Conservation (phyloP, 179 eudicot genomes). For the Drosera spatulata region DNA sequence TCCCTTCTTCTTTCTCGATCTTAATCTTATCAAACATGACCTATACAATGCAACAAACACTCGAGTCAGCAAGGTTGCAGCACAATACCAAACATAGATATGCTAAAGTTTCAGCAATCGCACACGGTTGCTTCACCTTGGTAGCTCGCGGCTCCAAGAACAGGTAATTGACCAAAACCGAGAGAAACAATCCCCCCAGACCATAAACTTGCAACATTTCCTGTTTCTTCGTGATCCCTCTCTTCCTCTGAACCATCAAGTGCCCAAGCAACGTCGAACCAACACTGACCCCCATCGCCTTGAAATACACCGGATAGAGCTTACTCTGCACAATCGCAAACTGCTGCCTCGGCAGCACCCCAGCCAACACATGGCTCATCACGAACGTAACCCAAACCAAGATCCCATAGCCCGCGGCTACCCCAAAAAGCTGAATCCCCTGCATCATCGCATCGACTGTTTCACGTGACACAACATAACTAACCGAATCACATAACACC, state of each 20-base stretch:
- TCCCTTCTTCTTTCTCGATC: conserved; percentile 70
- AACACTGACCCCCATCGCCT: conserved; percentile 47
- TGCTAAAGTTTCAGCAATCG: neutral
- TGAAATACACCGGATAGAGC: conserved; percentile 71
- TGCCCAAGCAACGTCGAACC: conserved; percentile 50
- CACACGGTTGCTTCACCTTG: conserved; percentile 28
- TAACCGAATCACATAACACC: conserved; percentile 14
- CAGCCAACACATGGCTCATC: conserved; percentile 56
- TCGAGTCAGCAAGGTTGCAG: neutral
- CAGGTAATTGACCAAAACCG: conserved; percentile 42
- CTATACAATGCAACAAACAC: conserved; percentile 10
- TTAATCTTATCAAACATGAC: conserved; percentile 65
- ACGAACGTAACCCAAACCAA: conserved; percentile 74
- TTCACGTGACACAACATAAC: conserved; percentile 13
- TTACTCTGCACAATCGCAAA: conserved; percentile 77
- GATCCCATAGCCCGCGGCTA: conserved; percentile 57
- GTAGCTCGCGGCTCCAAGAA: conserved; percentile 77
- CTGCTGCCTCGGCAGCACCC: conserved; percentile 54
- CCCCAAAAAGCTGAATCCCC: conserved; percentile 40
- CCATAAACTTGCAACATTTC: conserved; percentile 30
- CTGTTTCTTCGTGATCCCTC: neutral
- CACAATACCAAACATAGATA: neutral
- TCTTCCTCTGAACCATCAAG: conserved; percentile 22
- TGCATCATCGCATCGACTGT: conserved; percentile 16
- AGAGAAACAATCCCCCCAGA: conserved; percentile 29